These are phyloP conservation scores for Drosera spatulata DNA, from an alignment of 179 eudicot genomes.

Conservation along the genomic window DNA sequence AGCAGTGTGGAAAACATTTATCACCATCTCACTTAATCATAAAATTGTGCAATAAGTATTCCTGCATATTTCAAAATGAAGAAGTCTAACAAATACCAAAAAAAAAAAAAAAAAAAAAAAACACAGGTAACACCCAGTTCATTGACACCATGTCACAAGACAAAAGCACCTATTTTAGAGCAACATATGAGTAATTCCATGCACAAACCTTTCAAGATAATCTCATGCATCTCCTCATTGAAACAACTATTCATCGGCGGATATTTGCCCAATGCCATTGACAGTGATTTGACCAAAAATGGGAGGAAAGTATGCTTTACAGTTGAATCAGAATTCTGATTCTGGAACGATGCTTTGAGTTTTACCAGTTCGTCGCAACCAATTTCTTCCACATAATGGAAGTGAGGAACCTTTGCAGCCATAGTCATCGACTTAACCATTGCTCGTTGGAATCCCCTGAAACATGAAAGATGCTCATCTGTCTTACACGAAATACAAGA, in stretches of 20 bases:
- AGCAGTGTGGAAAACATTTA: too few relatives aligned
- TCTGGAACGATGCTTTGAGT: constrained; percentile 72
- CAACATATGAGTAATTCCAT: background rate
- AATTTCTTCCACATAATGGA: constrained; percentile 89
- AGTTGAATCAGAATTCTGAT: constrained; percentile 62
- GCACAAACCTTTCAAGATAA: constrained; percentile 61
- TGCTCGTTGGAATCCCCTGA: constrained; percentile 94
- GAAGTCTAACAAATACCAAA: too few relatives aligned
- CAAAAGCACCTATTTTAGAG: background rate
- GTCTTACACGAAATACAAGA: background rate
- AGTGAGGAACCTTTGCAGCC: constrained; percentile 91
- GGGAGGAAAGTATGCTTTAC: constrained; percentile 90
- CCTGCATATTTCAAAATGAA: too few relatives aligned
- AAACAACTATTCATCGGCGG: constrained; percentile 75
- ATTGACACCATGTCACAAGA: background rate
- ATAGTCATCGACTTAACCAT: constrained; percentile 95
- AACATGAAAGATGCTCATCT: constrained; percentile 6
- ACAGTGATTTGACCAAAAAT: constrained; percentile 69
- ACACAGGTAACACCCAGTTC: background rate
- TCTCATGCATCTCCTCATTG: constrained; percentile 49
- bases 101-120: background rate
- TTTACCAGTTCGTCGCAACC: constrained; percentile 62
- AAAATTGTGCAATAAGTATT: too few relatives aligned
- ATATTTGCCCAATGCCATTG: constrained; percentile 64
- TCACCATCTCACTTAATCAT: too few relatives aligned